A percentile compares a stretch with the other conserved stretches of the same genome.
These are phyloP conservation scores for Puccinia hordei DNA, from an alignment of 1,284 basidiomycete species.

Conservation along the genomic window DNA sequence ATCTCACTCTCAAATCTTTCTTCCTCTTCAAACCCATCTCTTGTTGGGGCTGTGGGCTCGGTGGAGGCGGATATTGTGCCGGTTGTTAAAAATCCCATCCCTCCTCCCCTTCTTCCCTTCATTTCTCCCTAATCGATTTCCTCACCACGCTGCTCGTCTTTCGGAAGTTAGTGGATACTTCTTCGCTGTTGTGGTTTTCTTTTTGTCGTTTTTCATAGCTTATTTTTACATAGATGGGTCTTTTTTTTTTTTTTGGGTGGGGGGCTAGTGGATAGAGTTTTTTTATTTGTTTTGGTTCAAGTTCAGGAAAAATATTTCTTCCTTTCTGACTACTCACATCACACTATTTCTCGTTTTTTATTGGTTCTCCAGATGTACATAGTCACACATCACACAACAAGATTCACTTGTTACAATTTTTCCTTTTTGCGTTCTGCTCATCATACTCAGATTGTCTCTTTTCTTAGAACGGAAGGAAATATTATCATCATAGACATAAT, in stretches of 20 bases:
- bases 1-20: constrained; percentile 72
- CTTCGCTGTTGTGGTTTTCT: neutral
- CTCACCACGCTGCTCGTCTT: neutral
- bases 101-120: neutral
- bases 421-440: too few species aligned
- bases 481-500: too few species aligned
- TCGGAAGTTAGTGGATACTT: neutral
- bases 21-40: constrained; percentile 72
- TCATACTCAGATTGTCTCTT: too few species aligned
- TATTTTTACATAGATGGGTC: too few species aligned
- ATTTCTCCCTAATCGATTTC: neutral
- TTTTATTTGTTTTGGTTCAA: too few species aligned
- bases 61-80: constrained; percentile 63
- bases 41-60: constrained; percentile 82
- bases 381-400: too few species aligned
- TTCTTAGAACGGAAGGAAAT: too few species aligned
- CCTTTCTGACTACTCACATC: neutral
- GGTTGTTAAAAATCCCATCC: constrained; percentile 49
- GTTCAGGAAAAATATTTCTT: too few species aligned
- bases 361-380: too few species aligned
- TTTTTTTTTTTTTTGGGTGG: neutral
- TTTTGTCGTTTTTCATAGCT: neutral
- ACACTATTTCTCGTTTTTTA: too few species aligned
- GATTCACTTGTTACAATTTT: too few species aligned
- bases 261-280: constrained; percentile 1